phyloP scores from a whole-genome alignment of 2,329 filamentous ascomycete genomes.

The Trichoderma oligosporum region DNA sequence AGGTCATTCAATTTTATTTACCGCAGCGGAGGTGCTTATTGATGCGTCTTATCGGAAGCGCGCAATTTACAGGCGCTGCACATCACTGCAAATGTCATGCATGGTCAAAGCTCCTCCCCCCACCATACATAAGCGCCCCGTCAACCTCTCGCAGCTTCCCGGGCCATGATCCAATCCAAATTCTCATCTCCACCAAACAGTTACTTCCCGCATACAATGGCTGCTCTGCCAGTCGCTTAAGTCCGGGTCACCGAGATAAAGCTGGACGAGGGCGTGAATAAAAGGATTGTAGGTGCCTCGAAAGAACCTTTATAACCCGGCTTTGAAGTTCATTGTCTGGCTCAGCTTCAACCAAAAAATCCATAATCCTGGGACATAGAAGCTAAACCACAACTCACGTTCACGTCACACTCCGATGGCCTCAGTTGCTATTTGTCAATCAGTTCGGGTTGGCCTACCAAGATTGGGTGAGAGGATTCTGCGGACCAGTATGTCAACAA shows the following conservation, averaged over 20 bases:
- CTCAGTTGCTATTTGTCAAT: slow-evolving; percentile 41
- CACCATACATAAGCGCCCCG: slow-evolving; percentile 6
- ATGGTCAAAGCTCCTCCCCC: slow-evolving; percentile 20
- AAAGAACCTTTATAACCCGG: too few relatives aligned
- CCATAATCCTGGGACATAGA: background rate
- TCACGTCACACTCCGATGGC: slow-evolving; percentile 42
- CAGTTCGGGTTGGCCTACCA: slow-evolving; percentile 39
- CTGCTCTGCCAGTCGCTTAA: slow-evolving; percentile 18
- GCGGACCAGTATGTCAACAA: slow-evolving; percentile 30
- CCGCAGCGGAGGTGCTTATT: background rate
- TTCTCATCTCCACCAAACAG: slow-evolving; percentile 12
- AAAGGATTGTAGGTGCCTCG: background rate
- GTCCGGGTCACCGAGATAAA: slow-evolving; percentile 8
- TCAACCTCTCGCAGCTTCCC: slow-evolving; percentile 5
- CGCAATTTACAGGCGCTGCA: background rate
- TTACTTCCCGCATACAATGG: slow-evolving; percentile 4
- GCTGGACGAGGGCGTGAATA: slow-evolving; percentile 13
- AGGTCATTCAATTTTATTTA: too few relatives aligned
- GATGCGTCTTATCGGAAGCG: background rate
- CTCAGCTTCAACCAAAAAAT: background rate
- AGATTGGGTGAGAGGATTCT: slow-evolving; percentile 35
- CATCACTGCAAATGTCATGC: slow-evolving; percentile 11
- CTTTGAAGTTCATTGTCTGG: background rate
- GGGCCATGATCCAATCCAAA: slow-evolving; percentile 14
- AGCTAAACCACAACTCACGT: background rate